A percentile compares a stretch with the other conserved stretches of the same genome.
phyloP scores from a whole-genome alignment of 352 stramenopile species.

The Phytophthora pisi region DNA sequence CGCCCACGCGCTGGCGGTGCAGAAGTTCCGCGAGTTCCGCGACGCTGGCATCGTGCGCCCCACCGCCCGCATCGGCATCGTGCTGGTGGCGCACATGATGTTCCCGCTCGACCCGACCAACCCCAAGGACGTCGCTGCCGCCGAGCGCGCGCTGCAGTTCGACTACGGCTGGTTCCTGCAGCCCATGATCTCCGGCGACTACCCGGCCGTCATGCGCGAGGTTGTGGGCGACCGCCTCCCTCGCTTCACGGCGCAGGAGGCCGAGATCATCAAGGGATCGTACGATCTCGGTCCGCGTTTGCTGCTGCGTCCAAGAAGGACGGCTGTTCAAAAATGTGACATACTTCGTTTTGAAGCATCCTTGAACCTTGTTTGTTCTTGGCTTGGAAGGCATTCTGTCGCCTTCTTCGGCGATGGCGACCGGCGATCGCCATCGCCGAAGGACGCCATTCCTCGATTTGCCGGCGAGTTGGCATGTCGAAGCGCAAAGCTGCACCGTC shows the following conservation, averaged over 20 bases:
- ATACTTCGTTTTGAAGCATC: too few relatives aligned
- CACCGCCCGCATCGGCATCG: constrained; percentile 90
- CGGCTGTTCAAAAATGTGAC: too few relatives aligned
- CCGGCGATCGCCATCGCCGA: too few relatives aligned
- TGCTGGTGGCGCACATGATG: constrained; percentile 80
- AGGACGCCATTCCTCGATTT: too few relatives aligned
- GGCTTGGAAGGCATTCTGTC: too few relatives aligned
- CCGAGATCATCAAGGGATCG: constrained; percentile 73
- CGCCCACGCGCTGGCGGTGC: constrained; percentile 84
- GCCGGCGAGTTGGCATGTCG: too few relatives aligned
- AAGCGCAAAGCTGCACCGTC: too few relatives aligned
- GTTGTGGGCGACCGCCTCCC: constrained; percentile 84
- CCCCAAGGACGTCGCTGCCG: constrained; percentile 59
- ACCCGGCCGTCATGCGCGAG: constrained; percentile 90
- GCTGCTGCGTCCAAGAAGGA: too few relatives aligned
- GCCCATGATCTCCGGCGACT: constrained; percentile 90
- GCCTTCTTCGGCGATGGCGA: too few relatives aligned
- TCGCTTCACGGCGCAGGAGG: constrained; percentile 80
- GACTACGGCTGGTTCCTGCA: constrained; percentile 92
- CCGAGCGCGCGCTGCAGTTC: constrained; percentile 87
- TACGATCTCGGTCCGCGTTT: too few relatives aligned
- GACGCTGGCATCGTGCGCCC: constrained; percentile 30
- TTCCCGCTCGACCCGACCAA: constrained; percentile 80
- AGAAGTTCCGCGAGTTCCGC: constrained; percentile 73
- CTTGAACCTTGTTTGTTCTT: too few relatives aligned